A percentile compares a stretch with the other conserved stretches of the same genome.
Conservation (phyloP, 176 grass and related monocot genomes). For the Paspalum vaginatum region DNA sequence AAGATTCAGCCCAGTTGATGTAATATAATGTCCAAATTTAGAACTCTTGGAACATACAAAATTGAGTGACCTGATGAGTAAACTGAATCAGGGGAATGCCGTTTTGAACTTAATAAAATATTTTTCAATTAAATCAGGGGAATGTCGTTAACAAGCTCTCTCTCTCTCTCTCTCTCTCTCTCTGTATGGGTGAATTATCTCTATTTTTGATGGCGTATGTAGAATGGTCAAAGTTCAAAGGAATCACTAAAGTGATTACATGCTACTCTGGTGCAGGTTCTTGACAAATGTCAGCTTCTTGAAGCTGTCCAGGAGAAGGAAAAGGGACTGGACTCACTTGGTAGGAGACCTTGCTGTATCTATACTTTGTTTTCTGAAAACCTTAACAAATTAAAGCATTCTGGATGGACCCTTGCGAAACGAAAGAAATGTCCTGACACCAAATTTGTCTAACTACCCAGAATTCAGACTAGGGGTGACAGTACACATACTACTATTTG, state of each 20-base stretch:
- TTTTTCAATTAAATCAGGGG: neutral
- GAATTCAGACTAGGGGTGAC: neutral
- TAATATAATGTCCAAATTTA: neutral
- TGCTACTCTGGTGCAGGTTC: constrained; percentile 51
- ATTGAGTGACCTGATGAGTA: neutral
- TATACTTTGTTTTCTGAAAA: neutral
- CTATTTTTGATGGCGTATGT: constrained; percentile 17
- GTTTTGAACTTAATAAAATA: too few relatives aligned
- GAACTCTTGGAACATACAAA: neutral
- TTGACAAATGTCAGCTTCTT: constrained; percentile 89
- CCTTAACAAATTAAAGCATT: neutral
- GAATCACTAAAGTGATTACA: constrained; percentile 17
- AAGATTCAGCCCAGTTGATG: neutral
- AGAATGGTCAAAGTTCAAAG: neutral
- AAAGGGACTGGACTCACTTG: constrained; percentile 73
- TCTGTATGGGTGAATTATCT: neutral
- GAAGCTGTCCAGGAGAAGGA: constrained; percentile 88
- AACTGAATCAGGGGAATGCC: neutral
- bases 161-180: neutral
- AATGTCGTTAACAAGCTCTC: neutral
- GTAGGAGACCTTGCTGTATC: constrained; percentile 36
- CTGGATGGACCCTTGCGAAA: neutral
- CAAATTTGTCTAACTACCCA: neutral
- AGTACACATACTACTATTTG: neutral
- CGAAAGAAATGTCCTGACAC: neutral